Evolutionary conservation across 192 early-diverging fungal species (phyloP).

Genomic region (Umbelopsis sp.): DNA sequence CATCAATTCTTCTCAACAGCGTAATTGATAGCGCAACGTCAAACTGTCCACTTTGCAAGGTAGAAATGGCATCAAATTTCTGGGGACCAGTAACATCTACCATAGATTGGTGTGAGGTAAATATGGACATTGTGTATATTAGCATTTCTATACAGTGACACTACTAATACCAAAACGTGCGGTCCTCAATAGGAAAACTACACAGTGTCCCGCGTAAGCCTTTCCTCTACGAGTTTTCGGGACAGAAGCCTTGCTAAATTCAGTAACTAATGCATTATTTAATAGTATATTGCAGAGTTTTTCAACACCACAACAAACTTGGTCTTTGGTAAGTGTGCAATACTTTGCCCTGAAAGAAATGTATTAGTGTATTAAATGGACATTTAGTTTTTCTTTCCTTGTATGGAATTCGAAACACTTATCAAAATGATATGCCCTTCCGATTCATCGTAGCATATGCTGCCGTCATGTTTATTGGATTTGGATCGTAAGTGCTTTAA

Average conservation of each 20-base stretch:
- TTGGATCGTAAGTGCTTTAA: conserved; percentile 51
- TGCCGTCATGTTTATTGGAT: conserved; percentile 65
- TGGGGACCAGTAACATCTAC: conserved; percentile 49
- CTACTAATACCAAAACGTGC: neutral
- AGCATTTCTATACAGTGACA: neutral
- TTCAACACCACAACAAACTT: conserved; percentile 78
- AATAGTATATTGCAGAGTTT: conserved; percentile 74
- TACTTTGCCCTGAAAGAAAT: neutral
- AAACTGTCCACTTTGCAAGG: neutral
- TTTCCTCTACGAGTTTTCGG: neutral
- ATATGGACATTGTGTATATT: neutral
- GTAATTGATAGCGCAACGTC: too few relatives aligned
- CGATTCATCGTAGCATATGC: conserved; percentile 62
- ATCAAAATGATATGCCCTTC: conserved; percentile 47
- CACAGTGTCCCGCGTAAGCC: conserved; percentile 43
- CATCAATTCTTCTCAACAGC: too few relatives aligned
- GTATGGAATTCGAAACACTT: conserved; percentile 60
- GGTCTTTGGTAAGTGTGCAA: conserved; percentile 48
- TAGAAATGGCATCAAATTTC: neutral
- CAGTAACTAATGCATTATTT: conserved; percentile 3
- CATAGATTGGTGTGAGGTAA: conserved; percentile 80
- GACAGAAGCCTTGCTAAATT: neutral
- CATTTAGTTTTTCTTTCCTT: conserved; percentile 53
- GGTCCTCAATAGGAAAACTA: conserved; percentile 64
- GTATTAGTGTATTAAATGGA: neutral